Percentiles rank a stretch among this genome's conserved stretches.
Conservation (phyloP, 1,284 basidiomycete genomes). For the Rhodotorula sp. region DNA sequence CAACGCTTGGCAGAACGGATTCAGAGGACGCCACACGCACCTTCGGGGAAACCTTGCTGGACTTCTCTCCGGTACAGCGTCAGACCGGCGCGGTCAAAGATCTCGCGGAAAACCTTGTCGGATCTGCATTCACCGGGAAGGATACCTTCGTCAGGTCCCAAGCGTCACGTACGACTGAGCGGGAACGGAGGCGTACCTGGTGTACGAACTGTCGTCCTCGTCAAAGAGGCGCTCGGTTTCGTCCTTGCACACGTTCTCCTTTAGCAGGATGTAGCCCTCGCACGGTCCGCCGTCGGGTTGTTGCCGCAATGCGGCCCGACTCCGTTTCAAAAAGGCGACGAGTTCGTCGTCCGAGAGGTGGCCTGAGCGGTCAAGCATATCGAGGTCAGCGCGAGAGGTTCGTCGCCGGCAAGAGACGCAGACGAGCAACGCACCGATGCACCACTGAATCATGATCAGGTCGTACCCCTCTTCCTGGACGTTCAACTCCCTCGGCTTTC, state of each 20-base stretch:
- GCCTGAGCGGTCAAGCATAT: conserved; percentile 43
- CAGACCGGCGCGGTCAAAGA: conserved; percentile 71
- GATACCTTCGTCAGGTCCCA: conserved; percentile 1
- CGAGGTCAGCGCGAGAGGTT: not conserved
- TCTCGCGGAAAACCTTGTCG: conserved; percentile 71
- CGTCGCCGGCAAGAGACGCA: too few relatives aligned
- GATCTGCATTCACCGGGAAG: conserved; percentile 57
- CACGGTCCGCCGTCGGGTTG: conserved; percentile 49
- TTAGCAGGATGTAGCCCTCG: conserved; percentile 65
- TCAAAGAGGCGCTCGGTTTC: conserved; percentile 67
- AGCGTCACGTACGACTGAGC: too few relatives aligned
- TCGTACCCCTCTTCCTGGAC: conserved; percentile 58
- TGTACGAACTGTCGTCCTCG: conserved; percentile 81
- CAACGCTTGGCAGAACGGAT: not conserved
- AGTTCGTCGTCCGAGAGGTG: conserved; percentile 68
- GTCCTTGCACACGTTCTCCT: conserved; percentile 83
- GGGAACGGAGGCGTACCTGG: conserved; percentile 56
- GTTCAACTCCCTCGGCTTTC: conserved; percentile 38
- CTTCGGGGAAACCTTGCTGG: conserved; percentile 74
- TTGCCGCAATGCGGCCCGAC: conserved; percentile 58
- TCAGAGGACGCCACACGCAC: conserved; percentile 42
- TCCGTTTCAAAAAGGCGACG: conserved; percentile 67
- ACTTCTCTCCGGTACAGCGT: conserved; percentile 63
- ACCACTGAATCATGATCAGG: conserved; percentile 93
- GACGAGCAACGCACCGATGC: conserved; percentile 56